Base-by-base conservation (phyloP, 2,329 filamentous ascomycete genomes). In the Sclerotinia borealis region DNA sequence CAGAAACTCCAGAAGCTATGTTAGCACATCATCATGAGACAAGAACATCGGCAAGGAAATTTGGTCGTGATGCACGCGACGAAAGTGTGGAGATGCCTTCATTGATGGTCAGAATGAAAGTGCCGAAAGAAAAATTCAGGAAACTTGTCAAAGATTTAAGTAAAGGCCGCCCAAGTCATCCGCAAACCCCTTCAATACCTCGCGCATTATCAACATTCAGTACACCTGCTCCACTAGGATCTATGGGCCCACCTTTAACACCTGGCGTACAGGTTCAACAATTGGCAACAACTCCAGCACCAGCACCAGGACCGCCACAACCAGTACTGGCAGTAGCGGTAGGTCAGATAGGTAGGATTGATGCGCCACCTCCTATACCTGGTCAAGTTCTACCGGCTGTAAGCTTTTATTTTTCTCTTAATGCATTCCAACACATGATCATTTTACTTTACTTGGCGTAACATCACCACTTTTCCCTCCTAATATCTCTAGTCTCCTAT, bases 1-100 rank as follows among this genome's bases (percentile, higher is more conserved):
- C 93, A 37, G 91, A 93, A 74, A 98, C 95, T 0, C 95, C 95
- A 3, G 95, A 98, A 75, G 80, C 87, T 11, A 83, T 87, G 6
- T 83, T 80, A 61, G 79, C 83, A 68, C 88, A 87, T 69, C 87
- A 87, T 70, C 85, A 90, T 70, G 92, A 96, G 75, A 85, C 89
- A 1, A 81, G 92, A 70, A 86, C 84, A 9, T 87, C 88, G 7
- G 81, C 79, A 9, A 79, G 85, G 68, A 79, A 84, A 68, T 75
- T 79, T 61, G 80, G 82, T 63, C 83, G 85, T 67, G 84, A 90
- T 67, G 84, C 86, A 49, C 85, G 91, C 55, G 93, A 97, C 72
- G 92, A 93, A 68, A 95, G 84, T 61, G 77, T 88, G 17, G 88
- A 92, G 61, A 79, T 81, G n/a, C 84, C 83, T 4, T 68, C 69